Conservation (phyloP, 805 yeast genomes). For the Zygoascus biomembranicola region DNA sequence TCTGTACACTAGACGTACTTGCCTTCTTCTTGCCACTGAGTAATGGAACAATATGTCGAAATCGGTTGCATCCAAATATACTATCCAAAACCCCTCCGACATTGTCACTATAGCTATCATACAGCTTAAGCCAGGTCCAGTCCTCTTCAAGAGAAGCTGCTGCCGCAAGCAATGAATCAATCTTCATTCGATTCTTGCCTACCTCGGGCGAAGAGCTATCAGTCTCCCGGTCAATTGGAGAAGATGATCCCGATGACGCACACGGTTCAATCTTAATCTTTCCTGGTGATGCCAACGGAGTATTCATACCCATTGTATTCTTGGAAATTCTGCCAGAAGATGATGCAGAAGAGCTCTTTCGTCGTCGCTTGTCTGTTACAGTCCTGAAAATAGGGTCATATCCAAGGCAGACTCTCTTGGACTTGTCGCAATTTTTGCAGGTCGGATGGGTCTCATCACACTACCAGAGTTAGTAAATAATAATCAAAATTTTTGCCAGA, state of each 20-base stretch:
- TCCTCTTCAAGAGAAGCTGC: slow-evolving; percentile 14
- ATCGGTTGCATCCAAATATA: slow-evolving; percentile 19
- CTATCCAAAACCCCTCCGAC: slow-evolving; percentile 22
- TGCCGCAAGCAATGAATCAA: slow-evolving; percentile 19
- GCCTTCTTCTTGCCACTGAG: background rate
- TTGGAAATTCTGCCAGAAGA: background rate
- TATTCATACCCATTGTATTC: background rate
- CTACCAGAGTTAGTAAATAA: slow-evolving; percentile 7
- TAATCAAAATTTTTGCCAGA: background rate
- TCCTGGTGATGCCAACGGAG: background rate
- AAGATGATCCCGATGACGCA: background rate
- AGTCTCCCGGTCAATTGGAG: background rate
- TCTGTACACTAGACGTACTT: background rate
- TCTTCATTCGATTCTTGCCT: slow-evolving; percentile 13
- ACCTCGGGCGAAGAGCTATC: background rate
- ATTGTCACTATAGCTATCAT: slow-evolving; percentile 13
- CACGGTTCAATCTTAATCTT: background rate
- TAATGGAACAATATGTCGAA: slow-evolving; percentile 10
- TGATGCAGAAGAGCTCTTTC: slow-evolving; percentile 2
- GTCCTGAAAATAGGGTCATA: slow-evolving; percentile 38
- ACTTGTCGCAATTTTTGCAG: slow-evolving; percentile 59
- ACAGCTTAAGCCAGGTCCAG: slow-evolving; percentile 21
- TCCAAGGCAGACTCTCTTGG: slow-evolving; percentile 59
- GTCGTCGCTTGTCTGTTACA: slow-evolving; percentile 13
- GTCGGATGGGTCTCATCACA: slow-evolving; percentile 69